Conservation (phyloP, 1,139 yeast species). For the Taphrina sp. region DNA sequence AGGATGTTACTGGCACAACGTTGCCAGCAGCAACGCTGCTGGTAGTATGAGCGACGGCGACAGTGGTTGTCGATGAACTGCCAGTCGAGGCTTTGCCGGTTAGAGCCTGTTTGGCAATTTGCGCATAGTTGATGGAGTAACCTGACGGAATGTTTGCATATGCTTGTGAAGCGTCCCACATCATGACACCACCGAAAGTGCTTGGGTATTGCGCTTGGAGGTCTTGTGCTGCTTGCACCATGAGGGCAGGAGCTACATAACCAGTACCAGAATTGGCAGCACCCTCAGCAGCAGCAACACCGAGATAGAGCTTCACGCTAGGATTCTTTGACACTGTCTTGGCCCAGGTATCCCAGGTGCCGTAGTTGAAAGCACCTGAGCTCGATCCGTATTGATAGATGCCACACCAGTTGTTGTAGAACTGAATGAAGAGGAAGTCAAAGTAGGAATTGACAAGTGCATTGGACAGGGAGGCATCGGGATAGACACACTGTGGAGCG, state of each 20-base stretch:
- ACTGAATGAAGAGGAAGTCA: slow-evolving; percentile 88
- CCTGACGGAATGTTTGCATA: slow-evolving; percentile 51
- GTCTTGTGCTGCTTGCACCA: slow-evolving; percentile 47
- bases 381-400: slow-evolving; percentile 38
- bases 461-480: slow-evolving; percentile 80
- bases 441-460: slow-evolving; percentile 59
- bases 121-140: slow-evolving; percentile 50
- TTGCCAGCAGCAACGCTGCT: neutral
- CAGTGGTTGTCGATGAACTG: neutral
- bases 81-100: slow-evolving; percentile 37
- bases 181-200: slow-evolving; percentile 77
- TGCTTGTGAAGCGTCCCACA: slow-evolving; percentile 92
- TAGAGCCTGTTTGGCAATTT: slow-evolving; percentile 49
- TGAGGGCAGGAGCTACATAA: slow-evolving; percentile 51
- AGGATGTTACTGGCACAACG: slow-evolving; percentile 1
- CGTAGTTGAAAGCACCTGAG: slow-evolving; percentile 71
- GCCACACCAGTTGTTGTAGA: slow-evolving; percentile 84
- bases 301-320: slow-evolving; percentile 60
- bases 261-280: slow-evolving; percentile 64
- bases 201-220: slow-evolving; percentile 18
- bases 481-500: slow-evolving; percentile 94
- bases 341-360: slow-evolving; percentile 77
- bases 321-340: slow-evolving; percentile 61
- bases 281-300: slow-evolving; percentile 66
- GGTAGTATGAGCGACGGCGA: neutral